Conservation (phyloP, 2,329 filamentous ascomycete genomes). For the Apiospora marii region DNA sequence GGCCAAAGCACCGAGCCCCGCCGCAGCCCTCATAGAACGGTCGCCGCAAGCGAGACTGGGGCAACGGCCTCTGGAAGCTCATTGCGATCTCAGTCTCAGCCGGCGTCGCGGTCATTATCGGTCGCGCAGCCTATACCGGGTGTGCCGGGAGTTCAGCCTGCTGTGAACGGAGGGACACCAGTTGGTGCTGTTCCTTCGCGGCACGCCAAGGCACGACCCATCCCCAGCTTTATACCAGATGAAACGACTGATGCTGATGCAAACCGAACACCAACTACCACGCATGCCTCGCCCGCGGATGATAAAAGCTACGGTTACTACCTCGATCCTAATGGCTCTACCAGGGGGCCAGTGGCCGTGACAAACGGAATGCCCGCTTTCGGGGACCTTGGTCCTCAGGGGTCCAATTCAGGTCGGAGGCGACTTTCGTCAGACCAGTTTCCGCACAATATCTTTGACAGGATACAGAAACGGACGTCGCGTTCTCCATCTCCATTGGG, state of each 20-base stretch:
- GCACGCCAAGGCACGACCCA: constrained; percentile 57
- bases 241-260: constrained; percentile 57
- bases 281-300: constrained; percentile 58
- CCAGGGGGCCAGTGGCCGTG: constrained; percentile 36
- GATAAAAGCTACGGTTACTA: constrained; percentile 53
- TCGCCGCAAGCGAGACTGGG: constrained; percentile 56
- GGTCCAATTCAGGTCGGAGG: constrained; percentile 49
- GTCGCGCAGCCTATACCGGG: constrained; percentile 42
- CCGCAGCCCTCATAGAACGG: constrained; percentile 63
- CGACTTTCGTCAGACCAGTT: constrained; percentile 62
- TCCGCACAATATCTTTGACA: constrained; percentile 61
- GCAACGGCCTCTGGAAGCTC: constrained; percentile 58
- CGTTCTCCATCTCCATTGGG: constrained; percentile 65
- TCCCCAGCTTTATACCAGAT: constrained; percentile 65
- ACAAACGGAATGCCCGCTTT: constrained; percentile 53
- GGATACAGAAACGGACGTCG: constrained; percentile 58
- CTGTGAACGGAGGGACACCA: constrained; percentile 46
- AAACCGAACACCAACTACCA: constrained; percentile 41
- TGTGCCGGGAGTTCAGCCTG: constrained; percentile 42
- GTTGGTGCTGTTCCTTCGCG: constrained; percentile 41
- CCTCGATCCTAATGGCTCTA: constrained; percentile 40
- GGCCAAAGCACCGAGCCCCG: constrained; percentile 60
- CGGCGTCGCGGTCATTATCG: constrained; percentile 58
- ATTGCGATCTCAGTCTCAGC: constrained; percentile 73
- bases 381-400: constrained; percentile 53